Conservation (phyloP, 2,329 filamentous ascomycete species). For the Trichoderma pleuroti region DNA sequence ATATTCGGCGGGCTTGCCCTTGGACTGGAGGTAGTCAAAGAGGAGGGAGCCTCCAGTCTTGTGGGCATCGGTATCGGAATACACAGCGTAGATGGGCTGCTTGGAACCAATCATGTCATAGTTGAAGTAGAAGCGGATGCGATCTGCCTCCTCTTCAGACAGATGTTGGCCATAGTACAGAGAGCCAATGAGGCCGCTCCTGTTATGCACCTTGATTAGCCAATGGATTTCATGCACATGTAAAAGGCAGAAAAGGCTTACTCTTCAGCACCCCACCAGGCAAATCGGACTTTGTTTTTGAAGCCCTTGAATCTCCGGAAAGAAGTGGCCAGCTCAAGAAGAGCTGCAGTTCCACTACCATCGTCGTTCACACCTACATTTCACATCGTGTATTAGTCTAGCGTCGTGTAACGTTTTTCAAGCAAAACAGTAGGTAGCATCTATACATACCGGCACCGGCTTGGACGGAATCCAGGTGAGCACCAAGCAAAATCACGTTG, state of each 20-base stretch:
- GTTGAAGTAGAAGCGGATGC: conserved; percentile 65
- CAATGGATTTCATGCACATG: background rate
- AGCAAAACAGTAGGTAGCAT: background rate
- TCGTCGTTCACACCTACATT: conserved; percentile 35
- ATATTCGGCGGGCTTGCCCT: conserved; percentile 30
- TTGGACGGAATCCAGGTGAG: conserved; percentile 39
- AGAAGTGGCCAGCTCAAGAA: conserved; percentile 36
- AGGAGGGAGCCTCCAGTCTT: conserved; percentile 31
- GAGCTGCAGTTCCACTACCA: conserved; percentile 35
- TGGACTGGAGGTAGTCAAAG: conserved; percentile 30
- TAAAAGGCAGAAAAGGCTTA: conserved; percentile 22
- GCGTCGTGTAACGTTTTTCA: background rate
- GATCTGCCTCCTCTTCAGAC: conserved; percentile 40
- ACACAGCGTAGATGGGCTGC: conserved; percentile 38
- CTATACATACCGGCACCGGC: conserved; percentile 31
- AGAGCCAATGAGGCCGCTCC: conserved; percentile 43
- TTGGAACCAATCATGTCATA: conserved; percentile 65
- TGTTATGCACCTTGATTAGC: conserved; percentile 13
- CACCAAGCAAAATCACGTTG: conserved; percentile 40
- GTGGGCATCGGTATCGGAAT: conserved; percentile 40
- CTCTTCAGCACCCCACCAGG: conserved; percentile 41
- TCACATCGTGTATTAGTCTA: background rate
- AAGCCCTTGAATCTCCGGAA: conserved; percentile 35
- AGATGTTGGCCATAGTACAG: conserved; percentile 39
- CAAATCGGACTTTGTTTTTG: conserved; percentile 40